Base-by-base conservation (phyloP, 1,139 yeast genomes). In the Hansenula sp. region DNA sequence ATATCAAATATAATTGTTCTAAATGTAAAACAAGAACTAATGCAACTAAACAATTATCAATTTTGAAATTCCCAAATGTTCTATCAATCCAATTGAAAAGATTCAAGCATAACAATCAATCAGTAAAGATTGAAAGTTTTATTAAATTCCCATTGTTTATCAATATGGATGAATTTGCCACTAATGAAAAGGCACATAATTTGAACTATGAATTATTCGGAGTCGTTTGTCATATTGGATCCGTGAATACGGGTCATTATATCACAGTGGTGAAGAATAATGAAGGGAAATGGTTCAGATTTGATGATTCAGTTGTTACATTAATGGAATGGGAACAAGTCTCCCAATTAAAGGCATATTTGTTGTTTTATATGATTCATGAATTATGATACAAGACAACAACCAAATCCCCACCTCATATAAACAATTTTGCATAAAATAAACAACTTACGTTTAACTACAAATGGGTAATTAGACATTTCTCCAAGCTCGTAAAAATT, bases 211-310 rank as follows among this genome's bases (percentile, higher is more conserved):
- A 91, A 62, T 71, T 93, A 38, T 88, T 83, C 65, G 96, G 94
- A 1, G 79, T 90, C 34, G 84, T 93, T 11, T 81, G 91, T 57
- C 99, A 93, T 62, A 81, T 81, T 38, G 99, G 99, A 1, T 82
- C 93, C 24, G 94, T 91, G 6, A 88, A 89, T 60, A 93, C 97
- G 1, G 99, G 99, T 12, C 99, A 93, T 65, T 93, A 93, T 61
- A 77, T 91, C 16, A 86, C 94, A 19, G 76, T 84, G 55, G 76
- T 87, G 50, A 91, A 90, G 60, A 79, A 76, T 51, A 71, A 79
- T 17, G 76, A 77, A 38, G 90, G 91, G 12, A 61, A 75, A 57
- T 93, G 99, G 99, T 84, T 84, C 60, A 83, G 80, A 61, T 91
- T 90, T 62, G 96, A 93, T 61, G 99, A 93, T 65, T 82, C 94